Evolutionary conservation across 1,284 basidiomycete species (phyloP).

Genomic region (Papiliotrema flavescens): DNA sequence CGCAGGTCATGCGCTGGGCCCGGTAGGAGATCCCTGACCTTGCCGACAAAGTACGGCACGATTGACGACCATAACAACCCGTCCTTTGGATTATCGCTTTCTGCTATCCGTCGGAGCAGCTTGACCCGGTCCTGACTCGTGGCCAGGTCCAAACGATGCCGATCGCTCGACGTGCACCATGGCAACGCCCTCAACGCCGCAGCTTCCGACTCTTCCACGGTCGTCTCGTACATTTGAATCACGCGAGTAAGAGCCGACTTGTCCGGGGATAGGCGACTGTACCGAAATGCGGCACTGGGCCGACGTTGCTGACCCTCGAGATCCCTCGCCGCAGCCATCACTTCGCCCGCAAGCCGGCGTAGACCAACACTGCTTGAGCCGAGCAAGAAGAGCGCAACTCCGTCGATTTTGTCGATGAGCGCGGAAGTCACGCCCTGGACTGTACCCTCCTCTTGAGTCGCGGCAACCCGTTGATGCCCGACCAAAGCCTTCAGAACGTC

Average conservation of each 20-base stretch:
- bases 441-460: constrained; percentile 16
- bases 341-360: constrained; percentile 27
- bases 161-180: constrained; percentile 34
- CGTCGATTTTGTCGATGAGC: constrained; percentile 58
- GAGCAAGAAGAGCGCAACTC: constrained; percentile 74
- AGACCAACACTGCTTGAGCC: constrained; percentile 55
- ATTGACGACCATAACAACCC: constrained; percentile 49
- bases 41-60: constrained; percentile 45
- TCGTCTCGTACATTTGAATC: constrained; percentile 33
- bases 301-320: constrained; percentile 32
- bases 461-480: constrained; percentile 50
- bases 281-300: constrained; percentile 43
- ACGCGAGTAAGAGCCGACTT: constrained; percentile 23
- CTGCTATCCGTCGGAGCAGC: constrained; percentile 40
- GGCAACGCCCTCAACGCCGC: constrained; percentile 29
- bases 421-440: constrained; percentile 32
- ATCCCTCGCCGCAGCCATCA: constrained; percentile 33
- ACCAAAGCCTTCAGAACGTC: constrained; percentile 69
- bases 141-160: constrained; percentile 31
- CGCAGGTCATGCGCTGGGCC: constrained; percentile 46
- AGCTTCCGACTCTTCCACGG: constrained; percentile 34
- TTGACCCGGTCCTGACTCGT: constrained; percentile 20
- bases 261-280: constrained; percentile 31
- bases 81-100: constrained; percentile 49
- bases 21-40: constrained; percentile 43